Conservation (phyloP, 768 basidiomycete genomes). For the Amanita inopinata region DNA sequence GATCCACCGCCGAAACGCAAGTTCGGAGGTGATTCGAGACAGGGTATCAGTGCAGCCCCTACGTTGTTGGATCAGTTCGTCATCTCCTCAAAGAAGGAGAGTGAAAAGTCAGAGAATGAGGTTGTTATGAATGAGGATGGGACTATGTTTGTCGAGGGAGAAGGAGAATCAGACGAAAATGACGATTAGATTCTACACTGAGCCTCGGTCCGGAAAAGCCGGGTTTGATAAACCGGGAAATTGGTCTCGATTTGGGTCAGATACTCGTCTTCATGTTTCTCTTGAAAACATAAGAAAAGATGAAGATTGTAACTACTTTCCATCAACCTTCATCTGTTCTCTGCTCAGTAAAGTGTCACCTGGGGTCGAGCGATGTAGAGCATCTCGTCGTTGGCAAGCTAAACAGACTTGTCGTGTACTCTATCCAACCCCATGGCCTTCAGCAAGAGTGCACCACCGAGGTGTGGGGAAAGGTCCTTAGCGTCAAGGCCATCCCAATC, state of each 20-base stretch:
- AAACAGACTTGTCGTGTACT: slow-evolving; percentile 59
- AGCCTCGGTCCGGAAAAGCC: too few species aligned
- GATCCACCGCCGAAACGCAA: slow-evolving; percentile 37
- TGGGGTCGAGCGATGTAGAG: slow-evolving; percentile 44
- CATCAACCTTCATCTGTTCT: slow-evolving; percentile 67
- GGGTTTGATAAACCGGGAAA: too few species aligned
- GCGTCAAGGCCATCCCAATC: slow-evolving; percentile 45
- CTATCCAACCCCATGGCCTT: slow-evolving; percentile 51
- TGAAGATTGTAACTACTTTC: slow-evolving; percentile 66
- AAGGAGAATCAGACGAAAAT: too few species aligned
- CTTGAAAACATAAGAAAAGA: slow-evolving; percentile 12
- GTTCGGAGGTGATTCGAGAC: slow-evolving; percentile 8
- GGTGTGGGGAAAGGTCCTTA: slow-evolving; percentile 59
- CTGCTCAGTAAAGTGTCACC: slow-evolving; percentile 56
- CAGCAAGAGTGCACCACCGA: slow-evolving; percentile 48
- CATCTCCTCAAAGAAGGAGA: slow-evolving; percentile 14
- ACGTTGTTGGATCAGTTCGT: slow-evolving; percentile 46
- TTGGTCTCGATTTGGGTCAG: too few species aligned
- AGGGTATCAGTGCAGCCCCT: slow-evolving; percentile 14
- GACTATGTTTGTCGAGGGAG: slow-evolving; percentile 37
- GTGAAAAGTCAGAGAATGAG: slow-evolving; percentile 19
- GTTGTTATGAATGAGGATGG: slow-evolving; percentile 52
- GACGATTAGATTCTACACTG: too few species aligned
- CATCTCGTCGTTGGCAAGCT: slow-evolving; percentile 64
- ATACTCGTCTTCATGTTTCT: too few species aligned